Evolutionary conservation across 768 basidiomycete genomes (phyloP).

Genomic region (Lentinula sp.): DNA sequence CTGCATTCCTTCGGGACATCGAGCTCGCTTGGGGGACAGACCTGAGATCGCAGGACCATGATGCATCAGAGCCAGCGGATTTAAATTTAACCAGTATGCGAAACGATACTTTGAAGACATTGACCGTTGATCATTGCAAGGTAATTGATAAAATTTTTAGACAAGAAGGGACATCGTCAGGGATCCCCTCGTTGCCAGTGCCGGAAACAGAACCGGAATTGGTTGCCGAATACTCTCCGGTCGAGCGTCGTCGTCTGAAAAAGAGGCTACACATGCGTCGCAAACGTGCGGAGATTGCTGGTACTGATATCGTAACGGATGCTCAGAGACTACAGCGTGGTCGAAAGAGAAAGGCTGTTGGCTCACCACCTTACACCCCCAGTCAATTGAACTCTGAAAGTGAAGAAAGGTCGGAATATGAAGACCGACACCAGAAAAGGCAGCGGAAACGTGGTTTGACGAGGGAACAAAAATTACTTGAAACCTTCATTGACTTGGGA

Average conservation of each 20-base stretch:
- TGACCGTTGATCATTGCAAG: slow-evolving; percentile 17
- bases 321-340: slow-evolving; percentile 31
- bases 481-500: slow-evolving; percentile 33
- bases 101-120: slow-evolving; percentile 10
- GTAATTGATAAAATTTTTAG: slow-evolving; percentile 16
- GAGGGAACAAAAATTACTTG: slow-evolving; percentile 37
- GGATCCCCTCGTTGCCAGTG: background rate
- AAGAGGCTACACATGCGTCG: slow-evolving; percentile 73
- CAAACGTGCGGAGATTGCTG: slow-evolving; percentile 49
- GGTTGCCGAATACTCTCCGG: slow-evolving; percentile 33
- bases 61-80: background rate
- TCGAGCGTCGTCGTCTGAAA: slow-evolving; percentile 44
- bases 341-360: slow-evolving; percentile 17
- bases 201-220: background rate
- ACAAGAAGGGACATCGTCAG: background rate
- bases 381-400: background rate
- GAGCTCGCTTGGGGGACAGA: slow-evolving; percentile 9
- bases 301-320: slow-evolving; percentile 22
- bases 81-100: background rate
- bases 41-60: background rate
- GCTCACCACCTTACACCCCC: slow-evolving; percentile 12
- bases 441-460: slow-evolving; percentile 30
- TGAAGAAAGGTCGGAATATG: background rate
- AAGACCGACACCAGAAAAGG: slow-evolving; percentile 8
- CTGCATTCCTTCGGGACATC: slow-evolving; percentile 14